Evolutionary conservation across 2,329 filamentous ascomycete species (phyloP).

Genomic region (Beauveria caledonica): DNA sequence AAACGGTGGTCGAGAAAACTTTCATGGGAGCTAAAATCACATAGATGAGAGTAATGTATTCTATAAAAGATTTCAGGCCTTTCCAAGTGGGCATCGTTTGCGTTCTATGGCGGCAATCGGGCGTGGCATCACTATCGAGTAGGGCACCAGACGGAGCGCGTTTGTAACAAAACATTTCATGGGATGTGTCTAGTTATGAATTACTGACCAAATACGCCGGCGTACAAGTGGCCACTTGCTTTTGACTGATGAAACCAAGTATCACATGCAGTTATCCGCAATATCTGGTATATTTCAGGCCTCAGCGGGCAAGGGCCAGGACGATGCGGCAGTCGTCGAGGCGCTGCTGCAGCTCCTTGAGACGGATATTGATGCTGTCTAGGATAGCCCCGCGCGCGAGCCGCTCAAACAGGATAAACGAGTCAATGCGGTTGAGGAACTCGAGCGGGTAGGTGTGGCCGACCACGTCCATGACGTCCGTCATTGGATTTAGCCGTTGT

Average conservation of each 20-base stretch:
- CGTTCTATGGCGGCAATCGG: no score
- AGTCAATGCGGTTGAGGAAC: constrained; percentile 93
- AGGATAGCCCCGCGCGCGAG: constrained; percentile 69
- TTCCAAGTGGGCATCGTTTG: no score
- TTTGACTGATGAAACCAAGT: no score
- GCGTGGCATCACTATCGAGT: no score
- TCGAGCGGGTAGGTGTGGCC: constrained; percentile 70
- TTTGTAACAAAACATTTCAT: no score
- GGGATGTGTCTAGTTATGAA: no score
- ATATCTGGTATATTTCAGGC: no score
- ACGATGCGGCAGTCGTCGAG: constrained; percentile 80
- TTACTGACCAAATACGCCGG: no score
- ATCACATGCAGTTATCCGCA: no score
- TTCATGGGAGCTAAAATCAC: background rate
- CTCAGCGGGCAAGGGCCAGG: constrained; percentile 34
- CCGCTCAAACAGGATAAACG: constrained; percentile 93
- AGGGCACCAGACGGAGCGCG: no score
- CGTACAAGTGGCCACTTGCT: no score
- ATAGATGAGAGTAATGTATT: background rate
- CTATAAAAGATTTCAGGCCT: background rate
- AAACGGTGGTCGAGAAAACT: background rate
- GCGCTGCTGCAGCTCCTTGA: constrained; percentile 73
- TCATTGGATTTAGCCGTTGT: no score
- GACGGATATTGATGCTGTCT: constrained; percentile 88
- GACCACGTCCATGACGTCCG: constrained; percentile 75